These are phyloP conservation scores for Xanthoconium separans DNA, from an alignment of 1,284 basidiomycete species.

Conservation along the genomic window DNA sequence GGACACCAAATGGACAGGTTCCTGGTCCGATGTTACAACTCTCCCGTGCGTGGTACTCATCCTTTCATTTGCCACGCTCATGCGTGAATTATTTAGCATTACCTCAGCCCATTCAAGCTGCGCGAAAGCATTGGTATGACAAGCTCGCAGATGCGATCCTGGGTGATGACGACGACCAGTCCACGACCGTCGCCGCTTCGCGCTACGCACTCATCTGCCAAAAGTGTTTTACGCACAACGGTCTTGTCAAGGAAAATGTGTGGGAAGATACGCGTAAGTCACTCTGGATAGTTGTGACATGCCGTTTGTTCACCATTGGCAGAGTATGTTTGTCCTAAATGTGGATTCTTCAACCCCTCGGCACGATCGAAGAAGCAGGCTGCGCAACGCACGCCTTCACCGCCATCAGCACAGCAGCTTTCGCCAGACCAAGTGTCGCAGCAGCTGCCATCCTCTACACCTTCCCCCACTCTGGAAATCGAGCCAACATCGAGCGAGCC, in stretches of 20 bases:
- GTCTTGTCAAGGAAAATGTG: constrained; percentile 84
- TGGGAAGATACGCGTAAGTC: constrained; percentile 89
- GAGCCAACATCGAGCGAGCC: not conserved
- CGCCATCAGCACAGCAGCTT: constrained; percentile 13
- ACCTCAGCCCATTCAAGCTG: constrained; percentile 49
- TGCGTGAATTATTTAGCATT: constrained; percentile 25
- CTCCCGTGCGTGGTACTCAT: constrained; percentile 37
- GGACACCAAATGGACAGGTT: constrained; percentile 22
- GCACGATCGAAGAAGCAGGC: constrained; percentile 40
- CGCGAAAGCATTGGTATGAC: constrained; percentile 85
- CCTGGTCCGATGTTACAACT: constrained; percentile 35
- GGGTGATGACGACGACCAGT: constrained; percentile 72
- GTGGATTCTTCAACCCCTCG: constrained; percentile 70
- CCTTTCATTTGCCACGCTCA: constrained; percentile 9
- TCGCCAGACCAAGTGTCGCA: constrained; percentile 12
- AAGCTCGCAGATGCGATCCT: constrained; percentile 84
- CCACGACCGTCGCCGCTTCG: constrained; percentile 44
- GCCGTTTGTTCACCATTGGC: constrained; percentile 1
- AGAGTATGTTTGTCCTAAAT: constrained; percentile 80
- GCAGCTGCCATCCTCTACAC: constrained; percentile 2
- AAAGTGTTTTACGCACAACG: constrained; percentile 93
- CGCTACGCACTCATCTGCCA: constrained; percentile 95
- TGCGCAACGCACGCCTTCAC: constrained; percentile 28
- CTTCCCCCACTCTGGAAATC: not conserved
- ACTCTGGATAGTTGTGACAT: not conserved